Percentiles rank a stretch among this genome's conserved stretches.
phyloP scores from a whole-genome alignment of 495 filamentous ascomycete genomes.

The Immersiella caudata region DNA sequence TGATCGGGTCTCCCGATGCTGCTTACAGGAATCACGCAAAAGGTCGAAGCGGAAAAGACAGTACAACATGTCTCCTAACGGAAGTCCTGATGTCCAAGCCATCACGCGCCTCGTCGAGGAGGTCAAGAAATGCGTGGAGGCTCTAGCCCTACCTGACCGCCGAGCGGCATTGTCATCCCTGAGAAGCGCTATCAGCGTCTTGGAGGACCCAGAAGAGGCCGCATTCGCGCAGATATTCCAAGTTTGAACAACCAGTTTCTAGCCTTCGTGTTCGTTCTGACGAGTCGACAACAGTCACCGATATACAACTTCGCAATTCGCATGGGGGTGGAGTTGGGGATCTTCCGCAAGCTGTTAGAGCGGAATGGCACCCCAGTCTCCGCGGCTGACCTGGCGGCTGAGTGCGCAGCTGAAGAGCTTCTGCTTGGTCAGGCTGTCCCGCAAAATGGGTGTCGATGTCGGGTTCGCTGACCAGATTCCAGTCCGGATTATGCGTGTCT shows the following conservation, averaged over 20 bases:
- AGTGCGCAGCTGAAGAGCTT: neutral
- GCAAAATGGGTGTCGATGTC: neutral
- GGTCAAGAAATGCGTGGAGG: too few species aligned
- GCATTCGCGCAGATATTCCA: neutral
- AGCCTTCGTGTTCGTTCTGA: neutral
- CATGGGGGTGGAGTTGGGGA: neutral
- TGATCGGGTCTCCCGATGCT: too few species aligned
- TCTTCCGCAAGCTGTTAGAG: neutral
- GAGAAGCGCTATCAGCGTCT: neutral
- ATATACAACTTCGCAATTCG: neutral
- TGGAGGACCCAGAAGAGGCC: neutral
- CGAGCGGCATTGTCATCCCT: too few species aligned
- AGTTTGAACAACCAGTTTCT: neutral
- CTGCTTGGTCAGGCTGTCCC: neutral
- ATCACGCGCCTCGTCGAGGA: too few species aligned
- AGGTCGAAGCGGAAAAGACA: too few species aligned
- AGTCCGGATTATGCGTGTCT: neutral
- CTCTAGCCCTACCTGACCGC: too few species aligned
- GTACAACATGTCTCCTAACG: too few species aligned
- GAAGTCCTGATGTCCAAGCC: too few species aligned
- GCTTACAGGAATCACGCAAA: too few species aligned
- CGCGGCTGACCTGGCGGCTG: neutral
- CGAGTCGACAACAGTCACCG: neutral
- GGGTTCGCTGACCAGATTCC: neutral
- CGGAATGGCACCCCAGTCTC: neutral